Evolutionary conservation across 2,329 filamentous ascomycete genomes (phyloP).

Genomic region (Alternaria triticina): DNA sequence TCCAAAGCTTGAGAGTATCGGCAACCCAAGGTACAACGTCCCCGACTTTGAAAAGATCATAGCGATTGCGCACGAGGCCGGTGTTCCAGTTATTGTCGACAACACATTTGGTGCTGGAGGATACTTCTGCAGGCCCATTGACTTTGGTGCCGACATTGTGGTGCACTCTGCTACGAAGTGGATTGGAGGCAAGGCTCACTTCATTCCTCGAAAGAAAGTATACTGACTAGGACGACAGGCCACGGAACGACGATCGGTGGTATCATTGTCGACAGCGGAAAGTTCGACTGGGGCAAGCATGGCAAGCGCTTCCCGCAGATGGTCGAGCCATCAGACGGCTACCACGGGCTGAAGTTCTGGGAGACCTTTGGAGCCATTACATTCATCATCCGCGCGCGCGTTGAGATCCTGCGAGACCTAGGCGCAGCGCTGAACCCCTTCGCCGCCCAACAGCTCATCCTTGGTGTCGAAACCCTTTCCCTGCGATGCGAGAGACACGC

Average conservation of each 20-base stretch:
- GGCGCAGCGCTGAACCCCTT: conserved; percentile 87
- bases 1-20: conserved; percentile 73
- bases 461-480: conserved; percentile 89
- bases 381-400: conserved; percentile 83
- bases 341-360: conserved; percentile 93
- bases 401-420: conserved; percentile 88
- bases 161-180: conserved; percentile 96
- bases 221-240: conserved; percentile 7
- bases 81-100: conserved; percentile 69
- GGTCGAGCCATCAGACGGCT: conserved; percentile 84
- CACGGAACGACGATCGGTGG: conserved; percentile 93
- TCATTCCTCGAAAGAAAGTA: neutral
- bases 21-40: conserved; percentile 92
- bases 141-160: conserved; percentile 90
- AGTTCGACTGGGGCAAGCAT: conserved; percentile 92
- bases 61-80: conserved; percentile 74
- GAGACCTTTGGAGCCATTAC: conserved; percentile 85
- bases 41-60: conserved; percentile 89
- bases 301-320: conserved; percentile 89
- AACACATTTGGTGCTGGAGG: conserved; percentile 96
- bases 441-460: conserved; percentile 86
- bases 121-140: conserved; percentile 84
- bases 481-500: conserved; percentile 87
- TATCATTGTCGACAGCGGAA: conserved; percentile 84
- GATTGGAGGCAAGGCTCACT: conserved; percentile 73